These are phyloP conservation scores for Tilletia setariae DNA, from an alignment of 1,284 basidiomycete species.

Conservation along the genomic window DNA sequence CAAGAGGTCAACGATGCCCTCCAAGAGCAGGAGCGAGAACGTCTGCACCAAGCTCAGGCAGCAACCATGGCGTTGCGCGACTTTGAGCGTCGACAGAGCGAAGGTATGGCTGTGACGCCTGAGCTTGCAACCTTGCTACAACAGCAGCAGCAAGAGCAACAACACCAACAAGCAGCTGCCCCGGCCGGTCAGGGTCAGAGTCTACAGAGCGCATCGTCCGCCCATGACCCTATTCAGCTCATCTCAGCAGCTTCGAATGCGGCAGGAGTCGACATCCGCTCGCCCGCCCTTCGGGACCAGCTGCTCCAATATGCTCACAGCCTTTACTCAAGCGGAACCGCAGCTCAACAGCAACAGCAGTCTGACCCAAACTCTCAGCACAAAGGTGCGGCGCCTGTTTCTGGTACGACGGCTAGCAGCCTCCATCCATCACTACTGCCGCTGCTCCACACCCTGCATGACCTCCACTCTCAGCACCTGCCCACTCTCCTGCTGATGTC, in stretches of 20 bases:
- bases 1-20: background rate
- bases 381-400: conserved; percentile 14
- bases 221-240: conserved; percentile 44
- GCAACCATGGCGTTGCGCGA: conserved; percentile 6
- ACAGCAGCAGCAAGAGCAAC: background rate
- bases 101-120: background rate
- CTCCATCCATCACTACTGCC: conserved; percentile 48
- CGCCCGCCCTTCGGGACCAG: conserved; percentile 44
- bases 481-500: conserved; percentile 48
- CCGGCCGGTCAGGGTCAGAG: background rate
- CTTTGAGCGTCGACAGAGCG: conserved; percentile 2
- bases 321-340: conserved; percentile 38
- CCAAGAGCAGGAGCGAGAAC: conserved; percentile 2
- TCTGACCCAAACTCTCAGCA: background rate
- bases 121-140: too few species aligned
- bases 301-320: conserved; percentile 49
- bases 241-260: conserved; percentile 37
- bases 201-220: background rate
- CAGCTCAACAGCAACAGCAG: conserved; percentile 10
- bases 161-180: background rate
- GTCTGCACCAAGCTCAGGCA: background rate
- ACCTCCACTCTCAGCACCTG: conserved; percentile 43
- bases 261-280: conserved; percentile 32
- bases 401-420: background rate
- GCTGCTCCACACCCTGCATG: conserved; percentile 45